These are phyloP conservation scores for Mimosa pudica DNA, from an alignment of 306 rosid species.

Conservation along the genomic window DNA sequence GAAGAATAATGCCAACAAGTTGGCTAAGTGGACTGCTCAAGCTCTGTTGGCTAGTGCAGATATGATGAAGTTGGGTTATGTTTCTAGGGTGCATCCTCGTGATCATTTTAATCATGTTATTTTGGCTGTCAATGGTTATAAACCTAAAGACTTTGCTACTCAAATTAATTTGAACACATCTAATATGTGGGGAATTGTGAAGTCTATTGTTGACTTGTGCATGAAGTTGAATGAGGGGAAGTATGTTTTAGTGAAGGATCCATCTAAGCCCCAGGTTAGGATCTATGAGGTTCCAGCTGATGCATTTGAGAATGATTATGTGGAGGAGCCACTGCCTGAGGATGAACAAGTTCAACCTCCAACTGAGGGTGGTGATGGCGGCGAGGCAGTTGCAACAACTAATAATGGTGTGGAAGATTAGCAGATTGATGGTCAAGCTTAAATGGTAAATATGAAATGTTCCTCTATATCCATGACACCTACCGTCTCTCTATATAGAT, in stretches of 20 bases:
- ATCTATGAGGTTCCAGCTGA: constrained; percentile 87
- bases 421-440: constrained; percentile 50
- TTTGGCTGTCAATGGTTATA: constrained; percentile 86
- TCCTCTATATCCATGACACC: not conserved
- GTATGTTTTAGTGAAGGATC: constrained; percentile 91
- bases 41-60: constrained; percentile 84
- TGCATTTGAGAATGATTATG: constrained; percentile 94
- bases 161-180: constrained; percentile 79
- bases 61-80: constrained; percentile 94
- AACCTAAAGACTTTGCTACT: constrained; percentile 78
- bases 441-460: constrained; percentile 35
- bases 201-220: constrained; percentile 95
- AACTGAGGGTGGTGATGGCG: constrained; percentile 61
- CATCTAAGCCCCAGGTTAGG: constrained; percentile 91
- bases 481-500: not conserved
- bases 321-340: constrained; percentile 94
- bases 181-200: constrained; percentile 98
- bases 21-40: constrained; percentile 96
- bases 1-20: constrained; percentile 91
- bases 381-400: constrained; percentile 45
- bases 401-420: constrained; percentile 59
- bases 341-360: constrained; percentile 95
- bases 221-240: constrained; percentile 94
- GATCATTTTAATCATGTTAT: constrained; percentile 92
- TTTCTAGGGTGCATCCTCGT: constrained; percentile 93